Evolutionary conservation across 2,329 filamentous ascomycete genomes (phyloP).

Genomic region (Clarireedia homoeocarpa): DNA sequence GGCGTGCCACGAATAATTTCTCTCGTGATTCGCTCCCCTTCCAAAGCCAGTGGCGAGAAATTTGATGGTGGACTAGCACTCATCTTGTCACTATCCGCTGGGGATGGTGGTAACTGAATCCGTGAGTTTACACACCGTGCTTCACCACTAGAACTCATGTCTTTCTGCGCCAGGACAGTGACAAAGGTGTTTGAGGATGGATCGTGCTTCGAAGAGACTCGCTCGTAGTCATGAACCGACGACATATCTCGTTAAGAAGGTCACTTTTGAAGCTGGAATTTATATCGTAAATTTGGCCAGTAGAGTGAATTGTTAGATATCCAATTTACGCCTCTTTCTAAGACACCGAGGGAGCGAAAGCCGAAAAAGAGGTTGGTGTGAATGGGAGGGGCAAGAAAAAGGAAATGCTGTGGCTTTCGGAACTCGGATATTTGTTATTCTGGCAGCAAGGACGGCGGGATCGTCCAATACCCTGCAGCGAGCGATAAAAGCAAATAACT

Average conservation of each 20-base stretch:
- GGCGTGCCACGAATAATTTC: constrained; percentile 25
- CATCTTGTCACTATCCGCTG: constrained; percentile 21
- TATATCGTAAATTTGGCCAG: not conserved
- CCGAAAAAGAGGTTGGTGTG: not conserved
- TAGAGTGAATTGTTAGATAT: not conserved
- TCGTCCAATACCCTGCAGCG: no score
- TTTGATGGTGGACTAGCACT: constrained; percentile 13
- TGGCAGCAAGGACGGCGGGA: no score
- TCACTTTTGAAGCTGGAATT: not conserved
- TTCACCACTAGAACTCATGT: not conserved
- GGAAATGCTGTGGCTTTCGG: no score
- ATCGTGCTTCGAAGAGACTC: not conserved
- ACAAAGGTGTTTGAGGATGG: not conserved
- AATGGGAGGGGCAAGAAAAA: not conserved
- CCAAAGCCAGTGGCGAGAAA: constrained; percentile 8
- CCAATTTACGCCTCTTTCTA: not conserved
- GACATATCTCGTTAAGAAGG: not conserved
- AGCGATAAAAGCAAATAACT: no score
- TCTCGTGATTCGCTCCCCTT: constrained; percentile 22
- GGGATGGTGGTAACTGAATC: constrained; percentile 22
- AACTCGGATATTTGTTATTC: no score
- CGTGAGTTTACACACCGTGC: constrained; percentile 6
- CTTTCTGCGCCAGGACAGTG: not conserved
- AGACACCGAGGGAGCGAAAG: not conserved
- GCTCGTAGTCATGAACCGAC: not conserved